Conservation (phyloP, 2,329 filamentous ascomycete genomes). For the Didymellaceae sp. region DNA sequence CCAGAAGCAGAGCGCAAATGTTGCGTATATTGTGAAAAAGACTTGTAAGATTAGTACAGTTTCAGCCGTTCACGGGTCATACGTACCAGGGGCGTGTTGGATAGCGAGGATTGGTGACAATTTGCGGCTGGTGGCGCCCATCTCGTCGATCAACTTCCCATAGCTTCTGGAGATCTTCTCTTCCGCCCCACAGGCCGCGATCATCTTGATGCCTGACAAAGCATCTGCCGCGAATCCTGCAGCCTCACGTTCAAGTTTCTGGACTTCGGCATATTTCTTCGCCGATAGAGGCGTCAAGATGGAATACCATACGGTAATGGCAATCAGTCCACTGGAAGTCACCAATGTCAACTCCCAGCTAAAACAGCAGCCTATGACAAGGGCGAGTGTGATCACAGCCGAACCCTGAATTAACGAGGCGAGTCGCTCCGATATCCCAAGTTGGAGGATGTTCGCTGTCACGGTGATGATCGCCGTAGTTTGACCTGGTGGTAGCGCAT, state of each 20-base stretch:
- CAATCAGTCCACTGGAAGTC: slow-evolving; percentile 30
- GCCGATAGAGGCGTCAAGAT: slow-evolving; percentile 26
- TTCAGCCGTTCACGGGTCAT: background rate
- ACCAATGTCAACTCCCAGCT: slow-evolving; percentile 38
- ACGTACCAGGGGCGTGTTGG: slow-evolving; percentile 31
- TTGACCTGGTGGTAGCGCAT: slow-evolving; percentile 36
- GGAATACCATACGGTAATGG: slow-evolving; percentile 30
- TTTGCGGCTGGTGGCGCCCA: slow-evolving; percentile 14
- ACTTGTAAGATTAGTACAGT: slow-evolving; percentile 14
- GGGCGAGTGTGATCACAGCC: slow-evolving; percentile 28
- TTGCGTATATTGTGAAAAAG: slow-evolving; percentile 35
- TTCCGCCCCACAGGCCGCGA: slow-evolving; percentile 34
- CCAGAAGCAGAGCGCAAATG: slow-evolving; percentile 37
- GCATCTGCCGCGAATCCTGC: slow-evolving; percentile 27
- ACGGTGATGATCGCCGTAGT: slow-evolving; percentile 39
- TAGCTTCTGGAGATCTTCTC: slow-evolving; percentile 26
- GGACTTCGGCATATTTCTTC: slow-evolving; percentile 23
- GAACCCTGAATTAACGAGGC: slow-evolving; percentile 34
- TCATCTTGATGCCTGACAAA: slow-evolving; percentile 30
- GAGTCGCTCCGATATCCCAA: slow-evolving; percentile 39
- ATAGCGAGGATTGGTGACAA: slow-evolving; percentile 27
- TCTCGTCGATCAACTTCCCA: slow-evolving; percentile 15
- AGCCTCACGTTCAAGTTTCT: slow-evolving; percentile 29
- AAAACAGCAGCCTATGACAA: slow-evolving; percentile 36
- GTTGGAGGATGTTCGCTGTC: slow-evolving; percentile 34